A percentile compares a stretch with the other conserved stretches of the same genome.
Evolutionary conservation across 78 protist species (phyloP).

Genomic region (Trichosphaerium sp.): DNA sequence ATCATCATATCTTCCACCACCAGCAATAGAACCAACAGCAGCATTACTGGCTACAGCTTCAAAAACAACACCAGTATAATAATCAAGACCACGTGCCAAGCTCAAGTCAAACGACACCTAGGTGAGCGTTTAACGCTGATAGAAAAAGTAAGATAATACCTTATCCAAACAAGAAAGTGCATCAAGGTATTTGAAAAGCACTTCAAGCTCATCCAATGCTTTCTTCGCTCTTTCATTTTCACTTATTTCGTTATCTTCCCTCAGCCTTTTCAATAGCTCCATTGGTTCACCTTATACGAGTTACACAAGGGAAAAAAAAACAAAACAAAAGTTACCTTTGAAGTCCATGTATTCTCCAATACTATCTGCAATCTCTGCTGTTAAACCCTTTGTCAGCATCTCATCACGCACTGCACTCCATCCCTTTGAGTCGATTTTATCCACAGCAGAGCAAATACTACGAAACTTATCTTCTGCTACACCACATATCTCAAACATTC

Average conservation of each 20-base stretch:
- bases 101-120: constrained; percentile 59
- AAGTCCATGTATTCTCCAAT: constrained; percentile 51
- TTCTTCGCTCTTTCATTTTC: constrained; percentile 27
- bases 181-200: constrained; percentile 41
- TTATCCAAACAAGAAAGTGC: constrained; percentile 5
- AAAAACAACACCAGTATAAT: constrained; percentile 89
- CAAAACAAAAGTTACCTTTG: constrained; percentile 27
- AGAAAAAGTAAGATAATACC: background rate
- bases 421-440: constrained; percentile 83
- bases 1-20: constrained; percentile 92
- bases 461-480: constrained; percentile 75
- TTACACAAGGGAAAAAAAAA: background rate
- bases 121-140: background rate
- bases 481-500: constrained; percentile 73
- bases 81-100: constrained; percentile 88
- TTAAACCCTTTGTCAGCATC: constrained; percentile 74
- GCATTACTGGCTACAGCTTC: constrained; percentile 67
- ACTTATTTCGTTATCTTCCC: background rate
- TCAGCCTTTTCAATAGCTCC: constrained; percentile 15
- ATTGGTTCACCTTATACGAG: too few relatives aligned
- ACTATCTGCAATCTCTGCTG: constrained; percentile 49
- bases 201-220: constrained; percentile 34
- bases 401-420: constrained; percentile 79
- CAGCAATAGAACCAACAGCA: constrained; percentile 77
- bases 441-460: constrained; percentile 82